phyloP scores from a whole-genome alignment of 805 yeast genomes.

The Candida endomychidarum region DNA sequence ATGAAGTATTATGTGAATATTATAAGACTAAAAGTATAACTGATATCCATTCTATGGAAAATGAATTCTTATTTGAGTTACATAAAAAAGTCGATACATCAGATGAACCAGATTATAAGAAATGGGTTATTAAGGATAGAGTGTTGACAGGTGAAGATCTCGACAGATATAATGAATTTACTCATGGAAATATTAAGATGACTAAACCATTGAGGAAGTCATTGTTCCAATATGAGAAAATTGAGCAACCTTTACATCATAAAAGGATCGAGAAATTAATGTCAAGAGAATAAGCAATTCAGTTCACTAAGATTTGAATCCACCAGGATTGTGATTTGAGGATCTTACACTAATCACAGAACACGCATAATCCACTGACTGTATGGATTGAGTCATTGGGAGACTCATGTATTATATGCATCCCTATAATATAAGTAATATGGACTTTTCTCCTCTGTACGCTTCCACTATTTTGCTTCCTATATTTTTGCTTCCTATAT shows the following conservation, averaged over 20 bases:
- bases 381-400: too few species aligned
- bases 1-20: slow-evolving; percentile 26
- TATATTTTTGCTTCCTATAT: too few species aligned
- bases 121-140: slow-evolving; percentile 6
- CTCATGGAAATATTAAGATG: slow-evolving; percentile 16
- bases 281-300: too few species aligned
- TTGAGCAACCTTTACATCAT: slow-evolving; percentile 19
- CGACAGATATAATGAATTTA: slow-evolving; percentile 14
- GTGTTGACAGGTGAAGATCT: slow-evolving; percentile 9
- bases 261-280: background rate
- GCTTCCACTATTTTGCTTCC: too few species aligned
- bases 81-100: background rate
- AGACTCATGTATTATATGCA: too few species aligned
- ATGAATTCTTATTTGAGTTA: slow-evolving; percentile 15
- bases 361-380: too few species aligned
- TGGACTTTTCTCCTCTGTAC: too few species aligned
- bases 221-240: slow-evolving; percentile 17
- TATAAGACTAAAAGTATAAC: slow-evolving; percentile 26
- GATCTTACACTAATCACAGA: too few species aligned
- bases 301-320: too few species aligned
- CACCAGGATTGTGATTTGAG: too few species aligned
- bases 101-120: background rate
- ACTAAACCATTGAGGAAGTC: slow-evolving; percentile 18
- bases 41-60: slow-evolving; percentile 24
- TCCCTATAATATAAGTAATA: too few species aligned